Base-by-base conservation (phyloP, 2,329 filamentous ascomycete genomes). In the Colletotrichum graminicola region DNA sequence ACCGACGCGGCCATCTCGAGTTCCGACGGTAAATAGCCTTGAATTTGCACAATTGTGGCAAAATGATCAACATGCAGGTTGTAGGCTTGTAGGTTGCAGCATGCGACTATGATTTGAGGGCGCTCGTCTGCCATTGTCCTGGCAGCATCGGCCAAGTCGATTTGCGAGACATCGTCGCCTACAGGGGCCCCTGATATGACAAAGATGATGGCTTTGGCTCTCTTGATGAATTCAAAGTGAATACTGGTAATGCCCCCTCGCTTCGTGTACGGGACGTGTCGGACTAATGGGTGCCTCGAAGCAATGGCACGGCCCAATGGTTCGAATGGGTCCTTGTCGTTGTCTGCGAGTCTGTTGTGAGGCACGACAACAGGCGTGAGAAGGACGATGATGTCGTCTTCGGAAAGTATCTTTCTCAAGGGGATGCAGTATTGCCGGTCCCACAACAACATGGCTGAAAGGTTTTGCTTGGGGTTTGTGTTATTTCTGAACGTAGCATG, bases 221-320 rank as follows among this genome's bases (percentile, higher is more conserved):
- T 83, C 67, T 84, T 86, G 64, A 93, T 86, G 75, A 92, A 92
- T 62, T 85, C 86, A 60, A 86, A 81, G 79, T 94, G 90, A 55
- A 88, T 86, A 29, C 85, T 84, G 3, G 90, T 92, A 78, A 93
- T 89, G 52, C 91, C 91, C 69, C 84, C 80, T 63, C 85, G 84
- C 57, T 89, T 87, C 6, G 90, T 88, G 76, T 93, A 95, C 7
- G 93, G 92, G 54, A 94, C 88, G 77, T 94, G 93, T 26, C 91
- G 88, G 72, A 94, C 84, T 78, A 85, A 85, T 3, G 85, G 81
- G 76, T 92, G 90, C 74, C 87, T 84, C 60, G 81, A 83, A 60
- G 89, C 88, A 60, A 95, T 79, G 55, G 89, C 87, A 73, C 87
- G 86, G 26, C 92, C 93, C 23, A 95, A 83, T 18, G 88, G 86